These are phyloP conservation scores for Stenogyne calaminthoides DNA, from an alignment of 305 asterid genomes.

Conservation along the genomic window DNA sequence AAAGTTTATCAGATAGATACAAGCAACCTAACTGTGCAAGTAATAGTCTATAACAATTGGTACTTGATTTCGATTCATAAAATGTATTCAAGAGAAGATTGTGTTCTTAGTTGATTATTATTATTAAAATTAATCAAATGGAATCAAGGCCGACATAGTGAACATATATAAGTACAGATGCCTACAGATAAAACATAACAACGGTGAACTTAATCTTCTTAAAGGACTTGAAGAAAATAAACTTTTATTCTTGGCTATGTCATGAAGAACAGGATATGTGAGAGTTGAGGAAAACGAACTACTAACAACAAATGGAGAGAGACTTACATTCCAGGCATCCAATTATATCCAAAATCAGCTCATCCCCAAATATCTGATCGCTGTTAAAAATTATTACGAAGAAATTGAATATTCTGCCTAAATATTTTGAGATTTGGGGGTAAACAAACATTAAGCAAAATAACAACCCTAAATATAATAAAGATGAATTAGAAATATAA, in stretches of 20 bases:
- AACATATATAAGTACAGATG: background rate
- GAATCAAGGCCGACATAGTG: constrained; percentile 2
- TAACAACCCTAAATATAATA: no score
- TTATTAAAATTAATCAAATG: constrained; percentile 6
- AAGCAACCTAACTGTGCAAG: no score
- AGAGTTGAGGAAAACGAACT: constrained; percentile 5
- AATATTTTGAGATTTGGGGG: no score
- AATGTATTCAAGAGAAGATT: background rate
- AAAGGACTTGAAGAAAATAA: constrained; percentile 3
- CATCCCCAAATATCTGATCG: constrained; percentile 91
- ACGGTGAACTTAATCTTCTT: background rate
- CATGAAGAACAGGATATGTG: background rate
- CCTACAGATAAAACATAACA: no score
- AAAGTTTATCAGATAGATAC: no score
- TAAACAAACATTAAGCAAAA: no score
- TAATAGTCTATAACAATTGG: background rate
- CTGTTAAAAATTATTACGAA: no score
- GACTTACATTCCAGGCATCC: constrained; percentile 90
- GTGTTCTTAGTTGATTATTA: background rate
- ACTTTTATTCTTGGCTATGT: background rate
- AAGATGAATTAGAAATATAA: no score
- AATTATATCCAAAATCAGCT: constrained; percentile 84
- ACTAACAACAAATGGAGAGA: constrained; percentile 17
- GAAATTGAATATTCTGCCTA: no score
- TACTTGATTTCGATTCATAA: background rate